A percentile compares a stretch with the other conserved stretches of the same genome.
Evolutionary conservation across 805 yeast genomes (phyloP).

Genomic region (Schizosaccharomyces osmophilus): DNA sequence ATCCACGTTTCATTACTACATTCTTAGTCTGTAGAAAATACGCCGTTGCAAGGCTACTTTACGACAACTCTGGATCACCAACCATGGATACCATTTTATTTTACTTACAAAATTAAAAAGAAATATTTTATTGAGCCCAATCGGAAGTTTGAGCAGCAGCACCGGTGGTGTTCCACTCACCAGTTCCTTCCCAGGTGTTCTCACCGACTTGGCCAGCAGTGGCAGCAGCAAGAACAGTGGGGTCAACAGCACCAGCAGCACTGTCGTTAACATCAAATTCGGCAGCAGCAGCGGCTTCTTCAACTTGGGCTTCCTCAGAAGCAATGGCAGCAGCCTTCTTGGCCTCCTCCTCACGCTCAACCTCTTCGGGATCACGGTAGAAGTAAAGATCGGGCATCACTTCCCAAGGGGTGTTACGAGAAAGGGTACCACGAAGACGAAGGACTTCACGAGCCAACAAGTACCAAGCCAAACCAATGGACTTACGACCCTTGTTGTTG

Average conservation of each 20-base stretch:
- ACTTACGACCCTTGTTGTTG: slow-evolving; percentile 99
- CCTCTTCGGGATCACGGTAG: slow-evolving; percentile 99
- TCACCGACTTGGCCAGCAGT: slow-evolving; percentile 3
- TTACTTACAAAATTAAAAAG: neutral
- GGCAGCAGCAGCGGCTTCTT: slow-evolving; percentile 40
- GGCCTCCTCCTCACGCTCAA: slow-evolving; percentile 43
- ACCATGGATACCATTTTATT: neutral
- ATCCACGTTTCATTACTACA: too few species aligned
- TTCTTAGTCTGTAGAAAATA: too few species aligned
- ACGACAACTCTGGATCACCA: too few species aligned
- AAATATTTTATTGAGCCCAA: slow-evolving; percentile 1
- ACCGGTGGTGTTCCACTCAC: slow-evolving; percentile 3
- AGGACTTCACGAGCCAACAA: slow-evolving; percentile 95
- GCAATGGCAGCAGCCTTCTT: slow-evolving; percentile 26
- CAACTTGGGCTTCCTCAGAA: slow-evolving; percentile 19
- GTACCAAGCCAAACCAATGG: slow-evolving; percentile 99
- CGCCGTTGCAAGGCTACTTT: too few species aligned
- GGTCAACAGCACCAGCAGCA: slow-evolving; percentile 24
- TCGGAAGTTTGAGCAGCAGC: slow-evolving; percentile 1
- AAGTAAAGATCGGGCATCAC: slow-evolving; percentile 99
- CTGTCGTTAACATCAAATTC: slow-evolving; percentile 14
- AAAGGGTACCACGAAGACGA: slow-evolving; percentile 92
- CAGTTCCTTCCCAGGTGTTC: neutral
- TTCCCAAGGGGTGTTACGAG: slow-evolving; percentile 93
- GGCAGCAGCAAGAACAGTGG: slow-evolving; percentile 19